These are phyloP conservation scores for Komagataella kurtzmanii DNA, from an alignment of 805 yeast genomes.

Conservation along the genomic window DNA sequence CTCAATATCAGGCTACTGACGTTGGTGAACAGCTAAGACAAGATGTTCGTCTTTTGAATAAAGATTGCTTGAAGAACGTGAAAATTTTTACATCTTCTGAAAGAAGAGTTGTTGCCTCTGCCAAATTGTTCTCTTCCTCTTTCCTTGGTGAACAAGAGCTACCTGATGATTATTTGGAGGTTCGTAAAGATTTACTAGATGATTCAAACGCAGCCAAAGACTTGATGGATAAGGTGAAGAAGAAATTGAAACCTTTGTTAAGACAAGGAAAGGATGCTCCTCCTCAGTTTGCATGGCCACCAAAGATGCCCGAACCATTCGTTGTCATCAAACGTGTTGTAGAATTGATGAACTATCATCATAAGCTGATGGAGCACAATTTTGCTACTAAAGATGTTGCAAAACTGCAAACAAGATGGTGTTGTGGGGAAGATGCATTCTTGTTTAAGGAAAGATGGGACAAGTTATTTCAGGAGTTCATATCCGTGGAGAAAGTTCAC, in stretches of 20 bases:
- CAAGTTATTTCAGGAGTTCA: conserved; percentile 83
- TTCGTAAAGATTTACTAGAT: conserved; percentile 83
- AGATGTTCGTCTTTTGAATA: conserved; percentile 75
- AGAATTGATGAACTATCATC: conserved; percentile 88
- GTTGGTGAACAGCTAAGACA: conserved; percentile 94
- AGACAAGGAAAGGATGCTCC: conserved; percentile 97
- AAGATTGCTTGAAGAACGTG: conserved; percentile 73
- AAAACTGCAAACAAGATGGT: conserved; percentile 73
- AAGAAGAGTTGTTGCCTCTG: conserved; percentile 87
- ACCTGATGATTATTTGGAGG: conserved; percentile 67
- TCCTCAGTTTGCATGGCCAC: conserved; percentile 97
- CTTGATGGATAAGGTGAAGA: conserved; percentile 93
- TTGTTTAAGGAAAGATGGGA: conserved; percentile 96
- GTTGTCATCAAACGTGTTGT: conserved; percentile 88
- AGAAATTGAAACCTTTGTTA: conserved; percentile 84
- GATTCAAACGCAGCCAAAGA: conserved; percentile 98
- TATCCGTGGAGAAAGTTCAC: conserved; percentile 88
- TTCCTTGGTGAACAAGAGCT: conserved; percentile 57
- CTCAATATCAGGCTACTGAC: conserved; percentile 86
- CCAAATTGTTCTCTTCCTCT: conserved; percentile 71
- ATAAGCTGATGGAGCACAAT: conserved; percentile 69
- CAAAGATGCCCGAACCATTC: conserved; percentile 95
- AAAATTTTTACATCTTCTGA: conserved; percentile 86
- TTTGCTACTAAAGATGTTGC: conserved; percentile 54
- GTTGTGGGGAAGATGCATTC: conserved; percentile 90